A percentile compares a stretch with the other conserved stretches of the same genome.
phyloP scores from a whole-genome alignment of 148 eudicot species.

The Talinum fruticosum region DNA sequence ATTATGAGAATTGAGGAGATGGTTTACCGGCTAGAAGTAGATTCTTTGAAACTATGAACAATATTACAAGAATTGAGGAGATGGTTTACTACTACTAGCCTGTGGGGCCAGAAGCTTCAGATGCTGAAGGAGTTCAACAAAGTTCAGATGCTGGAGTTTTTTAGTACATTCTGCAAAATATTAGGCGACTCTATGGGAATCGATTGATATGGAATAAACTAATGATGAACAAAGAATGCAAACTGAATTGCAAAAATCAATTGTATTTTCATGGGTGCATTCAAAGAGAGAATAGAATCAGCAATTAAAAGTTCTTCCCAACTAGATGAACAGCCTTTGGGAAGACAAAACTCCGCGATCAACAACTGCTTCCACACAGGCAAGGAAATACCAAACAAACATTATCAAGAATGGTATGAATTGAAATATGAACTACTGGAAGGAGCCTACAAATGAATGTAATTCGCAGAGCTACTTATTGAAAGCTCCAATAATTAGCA shows the following conservation, averaged over 20 bases:
- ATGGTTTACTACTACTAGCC: too few relatives aligned
- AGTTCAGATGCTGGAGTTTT: too few relatives aligned
- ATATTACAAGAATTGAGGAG: too few relatives aligned
- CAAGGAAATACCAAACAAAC: background rate
- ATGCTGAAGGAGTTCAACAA: too few relatives aligned
- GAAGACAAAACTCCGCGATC: background rate
- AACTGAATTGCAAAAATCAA: background rate
- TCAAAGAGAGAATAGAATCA: background rate
- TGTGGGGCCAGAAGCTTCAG: too few relatives aligned
- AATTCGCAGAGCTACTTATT: slow-evolving; percentile 40
- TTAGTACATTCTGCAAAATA: too few relatives aligned
- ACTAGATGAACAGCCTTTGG: background rate
- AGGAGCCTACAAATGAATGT: slow-evolving; percentile 34
- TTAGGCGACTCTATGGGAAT: too few relatives aligned
- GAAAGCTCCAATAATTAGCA: slow-evolving; percentile 28
- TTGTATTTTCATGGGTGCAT: background rate
- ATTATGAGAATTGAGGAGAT: too few relatives aligned
- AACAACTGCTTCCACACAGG: background rate
- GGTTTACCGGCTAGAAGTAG: too few relatives aligned
- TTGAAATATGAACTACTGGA: background rate
- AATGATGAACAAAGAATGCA: background rate
- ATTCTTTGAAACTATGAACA: too few relatives aligned
- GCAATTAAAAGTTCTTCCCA: slow-evolving; percentile 1
- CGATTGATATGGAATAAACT: background rate
- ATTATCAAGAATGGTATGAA: slow-evolving; percentile 8